Base-by-base conservation (phyloP, 2,329 filamentous ascomycete species). In the Talaromyces sp. region DNA sequence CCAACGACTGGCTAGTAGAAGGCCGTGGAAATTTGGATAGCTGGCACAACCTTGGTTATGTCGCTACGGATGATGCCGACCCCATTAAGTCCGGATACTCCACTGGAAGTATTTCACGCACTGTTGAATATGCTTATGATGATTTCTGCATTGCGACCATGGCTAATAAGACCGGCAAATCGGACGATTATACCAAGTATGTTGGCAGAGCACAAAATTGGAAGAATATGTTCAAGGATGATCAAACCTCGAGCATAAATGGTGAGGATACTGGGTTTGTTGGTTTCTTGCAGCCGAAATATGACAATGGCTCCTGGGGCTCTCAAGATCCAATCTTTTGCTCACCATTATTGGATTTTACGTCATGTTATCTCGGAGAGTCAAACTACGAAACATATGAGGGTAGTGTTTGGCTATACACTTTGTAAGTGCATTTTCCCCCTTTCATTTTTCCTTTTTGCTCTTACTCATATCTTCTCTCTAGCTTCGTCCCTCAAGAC, bases 51-150 rank as follows among this genome's bases (percentile, higher is more conserved):
- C 79, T 91, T 0, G 84, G 86, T 1, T 93, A 91, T 70, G 88
- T 93, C 17, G 89, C 90, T 0, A 83, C 83, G 0, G 81, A 88
- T 62, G 87, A 92, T 64, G 85, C 85, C 58, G 89, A 92, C 70
- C 78, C 80, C 0, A 77, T 82, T 33, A 88, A 87, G 1, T 83
- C 85, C n/a, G 89, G 89, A 0, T 85, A 86, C 0, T 82, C 88
- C 71, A 91, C 89, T 0, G 81, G 90, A 8, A 88, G 84, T 64
- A 83, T 92, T 27, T 91, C 87, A 1, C 81, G 90, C 7, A 92
- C 89, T 0, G 82, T 92, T 0, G 90, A 92, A 71, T 93, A 93
- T 70, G 85, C 87, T 5, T 92, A 92, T 73, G 86, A 92, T 65
- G 90, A 92, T 74, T 93, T 85, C 67, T 86, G 84, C 65, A 86